A percentile compares a stretch with the other conserved stretches of the same genome.
Evolutionary conservation across 2,329 filamentous ascomycete species (phyloP).

Genomic region (Elsinoe batatas): DNA sequence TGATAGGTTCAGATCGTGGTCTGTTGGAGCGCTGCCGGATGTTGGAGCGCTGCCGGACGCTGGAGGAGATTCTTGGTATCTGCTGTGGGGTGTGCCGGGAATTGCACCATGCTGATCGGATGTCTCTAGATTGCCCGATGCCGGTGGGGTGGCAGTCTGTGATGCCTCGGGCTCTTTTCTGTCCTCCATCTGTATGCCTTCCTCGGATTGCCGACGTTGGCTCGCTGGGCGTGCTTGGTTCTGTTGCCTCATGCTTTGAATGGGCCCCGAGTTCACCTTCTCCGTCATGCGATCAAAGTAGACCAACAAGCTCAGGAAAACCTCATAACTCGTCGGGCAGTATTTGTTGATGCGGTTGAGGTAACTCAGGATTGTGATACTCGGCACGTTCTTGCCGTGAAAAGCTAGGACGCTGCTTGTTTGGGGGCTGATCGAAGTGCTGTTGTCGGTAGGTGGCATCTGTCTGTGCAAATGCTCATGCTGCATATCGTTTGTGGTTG

Average conservation of each 20-base stretch:
- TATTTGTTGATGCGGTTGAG: conserved; percentile 96
- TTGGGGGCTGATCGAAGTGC: conserved; percentile 50
- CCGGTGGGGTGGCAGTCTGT: conserved; percentile 39
- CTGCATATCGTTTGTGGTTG: conserved; percentile 87
- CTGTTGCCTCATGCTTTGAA: conserved; percentile 50
- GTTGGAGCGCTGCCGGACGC: conserved; percentile 18
- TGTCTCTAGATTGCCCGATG: conserved; percentile 39
- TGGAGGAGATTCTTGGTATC: conserved; percentile 19
- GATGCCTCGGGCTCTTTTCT: conserved; percentile 23
- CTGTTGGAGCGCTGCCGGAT: conserved; percentile 18
- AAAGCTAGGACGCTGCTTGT: conserved; percentile 79
- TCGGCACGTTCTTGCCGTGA: conserved; percentile 94
- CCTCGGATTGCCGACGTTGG: not conserved
- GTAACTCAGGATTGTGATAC: conserved; percentile 94
- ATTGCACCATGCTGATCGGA: conserved; percentile 23
- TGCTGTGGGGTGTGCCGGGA: conserved; percentile 30
- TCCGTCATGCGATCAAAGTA: conserved; percentile 99
- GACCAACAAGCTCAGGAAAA: conserved; percentile 87
- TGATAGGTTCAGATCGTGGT: conserved; percentile 41
- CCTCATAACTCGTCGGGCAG: conserved; percentile 95
- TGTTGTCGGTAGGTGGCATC: conserved; percentile 51
- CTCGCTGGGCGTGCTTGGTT: conserved; percentile 32
- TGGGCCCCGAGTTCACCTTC: conserved; percentile 72
- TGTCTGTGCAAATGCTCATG: conserved; percentile 81
- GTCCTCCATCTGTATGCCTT: conserved; percentile 23